Evolutionary conservation across 2,329 filamentous ascomycete species (phyloP).

Genomic region (Xylariaceae sp.): DNA sequence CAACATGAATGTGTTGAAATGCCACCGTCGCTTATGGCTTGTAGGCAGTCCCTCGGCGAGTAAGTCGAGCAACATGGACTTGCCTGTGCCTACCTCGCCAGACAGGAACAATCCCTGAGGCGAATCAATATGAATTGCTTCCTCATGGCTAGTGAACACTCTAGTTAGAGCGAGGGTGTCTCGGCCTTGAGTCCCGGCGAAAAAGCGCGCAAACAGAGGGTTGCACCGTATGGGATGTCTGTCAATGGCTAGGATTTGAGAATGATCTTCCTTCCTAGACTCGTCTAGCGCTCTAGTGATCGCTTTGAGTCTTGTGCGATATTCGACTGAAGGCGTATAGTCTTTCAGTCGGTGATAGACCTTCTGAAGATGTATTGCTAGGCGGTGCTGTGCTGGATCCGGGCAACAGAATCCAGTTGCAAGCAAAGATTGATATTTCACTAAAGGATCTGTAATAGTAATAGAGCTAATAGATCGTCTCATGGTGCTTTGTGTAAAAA

Average conservation of each 20-base stretch:
- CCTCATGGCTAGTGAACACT: conserved; percentile 73
- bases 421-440: conserved; percentile 76
- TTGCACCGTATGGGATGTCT: conserved; percentile 64
- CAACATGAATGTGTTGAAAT: conserved; percentile 88
- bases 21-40: conserved; percentile 74
- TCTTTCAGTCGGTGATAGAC: conserved; percentile 78
- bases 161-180: conserved; percentile 70
- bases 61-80: conserved; percentile 83
- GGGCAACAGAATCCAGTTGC: conserved; percentile 70
- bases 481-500: conserved; percentile 35
- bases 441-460: conserved; percentile 72
- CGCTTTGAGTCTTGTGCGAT: conserved; percentile 67
- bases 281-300: conserved; percentile 57
- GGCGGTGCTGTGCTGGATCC: conserved; percentile 73
- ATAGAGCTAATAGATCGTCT: conserved; percentile 50
- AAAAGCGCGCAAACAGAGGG: conserved; percentile 64
- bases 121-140: conserved; percentile 72
- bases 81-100: conserved; percentile 82
- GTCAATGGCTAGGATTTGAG: conserved; percentile 52
- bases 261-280: conserved; percentile 39
- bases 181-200: conserved; percentile 59
- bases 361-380: conserved; percentile 78
- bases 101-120: conserved; percentile 78
- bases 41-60: conserved; percentile 80
- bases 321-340: conserved; percentile 75